Evolutionary conservation across 208 protist genomes (phyloP), one percentile per base, ranked within the genome.

Genomic region (Novymonas esmeraldas): DNA sequence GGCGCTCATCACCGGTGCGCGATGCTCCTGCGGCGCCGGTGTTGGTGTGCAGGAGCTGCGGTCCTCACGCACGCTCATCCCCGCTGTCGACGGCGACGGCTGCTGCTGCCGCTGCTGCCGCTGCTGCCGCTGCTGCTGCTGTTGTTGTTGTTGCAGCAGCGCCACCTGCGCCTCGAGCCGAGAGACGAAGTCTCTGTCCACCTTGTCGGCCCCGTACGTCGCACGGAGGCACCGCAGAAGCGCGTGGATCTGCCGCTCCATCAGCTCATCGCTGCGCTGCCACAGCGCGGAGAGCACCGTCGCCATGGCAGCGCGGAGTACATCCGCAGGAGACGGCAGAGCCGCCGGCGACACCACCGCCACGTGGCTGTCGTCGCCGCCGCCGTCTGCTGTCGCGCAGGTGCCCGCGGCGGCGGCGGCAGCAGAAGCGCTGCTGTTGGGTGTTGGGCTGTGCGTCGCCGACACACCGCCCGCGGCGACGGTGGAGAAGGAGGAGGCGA

Each of bases 151-250:
- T 13, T 11, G 22, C 22, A 61, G 56, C 44, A 42, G 13, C 13
- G 7, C 59, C 20, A 50, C 66, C 72, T 95, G 89, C 2, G 51
- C 62, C 38, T 77, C 24, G 26, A 95, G 82, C 10, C 89, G 85
- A 20, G 77, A 60, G 13, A 92, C 69, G 61, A 95, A 95, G 60
- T 95, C 89, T 6, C 16, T 42, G 56, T 95, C 89, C 3, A 92
- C 75, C 31, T 59, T 63, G 22, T 71, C 64, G 6, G 79, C 73
- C 3, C 79, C 79, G 56, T 82, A 90, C 54, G 85, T 89, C 55
- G 81, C 64, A 9, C 61, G 49, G 38, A 95, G 49, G 64, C 86
- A 95, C 11, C 85, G 83, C 52, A 84, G 52, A 34, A 95, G 16
- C 1, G 85, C 89, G 52, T 84, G 48, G 14, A 92, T 60, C 6